phyloP scores from a whole-genome alignment of 352 stramenopile genomes.

The Pythium utonaiense region DNA sequence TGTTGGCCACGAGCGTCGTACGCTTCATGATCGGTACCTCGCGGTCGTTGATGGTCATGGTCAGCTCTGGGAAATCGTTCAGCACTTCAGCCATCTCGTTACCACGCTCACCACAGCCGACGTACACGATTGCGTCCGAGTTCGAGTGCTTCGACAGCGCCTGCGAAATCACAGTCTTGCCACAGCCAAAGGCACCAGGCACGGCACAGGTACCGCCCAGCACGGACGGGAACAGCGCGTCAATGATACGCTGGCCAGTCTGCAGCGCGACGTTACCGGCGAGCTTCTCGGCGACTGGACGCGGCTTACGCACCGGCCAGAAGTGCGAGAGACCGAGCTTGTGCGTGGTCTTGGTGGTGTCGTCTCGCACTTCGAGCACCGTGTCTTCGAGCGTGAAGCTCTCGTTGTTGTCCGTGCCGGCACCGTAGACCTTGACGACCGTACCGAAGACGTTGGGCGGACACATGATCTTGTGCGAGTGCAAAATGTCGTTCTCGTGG shows the following conservation, averaged over 20 bases:
- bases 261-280: slow-evolving; percentile 96
- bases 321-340: slow-evolving; percentile 97
- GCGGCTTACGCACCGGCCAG: slow-evolving; percentile 96
- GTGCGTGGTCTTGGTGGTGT: slow-evolving; percentile 94
- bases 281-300: slow-evolving; percentile 98
- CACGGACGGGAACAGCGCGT: slow-evolving; percentile 98
- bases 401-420: slow-evolving; percentile 95
- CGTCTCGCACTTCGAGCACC: slow-evolving; percentile 98
- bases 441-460: slow-evolving; percentile 98
- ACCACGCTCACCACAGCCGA: slow-evolving; percentile 98
- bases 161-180: slow-evolving; percentile 99
- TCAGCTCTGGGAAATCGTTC: slow-evolving; percentile 99
- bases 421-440: slow-evolving; percentile 98
- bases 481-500: slow-evolving; percentile 99
- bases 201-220: slow-evolving; percentile 98
- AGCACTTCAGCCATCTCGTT: slow-evolving; percentile 99
- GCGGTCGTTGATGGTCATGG: slow-evolving; percentile 97
- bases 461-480: slow-evolving; percentile 99
- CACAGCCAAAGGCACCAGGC: slow-evolving; percentile 98
- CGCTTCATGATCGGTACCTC: slow-evolving; percentile 99
- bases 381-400: slow-evolving; percentile 96
- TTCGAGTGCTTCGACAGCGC: slow-evolving; percentile 99
- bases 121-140: slow-evolving; percentile 98
- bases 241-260: slow-evolving; percentile 98
- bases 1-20: slow-evolving; percentile 99